These are phyloP conservation scores for Saturnispora ahearnii DNA, from an alignment of 805 yeast genomes.

Conservation along the genomic window DNA sequence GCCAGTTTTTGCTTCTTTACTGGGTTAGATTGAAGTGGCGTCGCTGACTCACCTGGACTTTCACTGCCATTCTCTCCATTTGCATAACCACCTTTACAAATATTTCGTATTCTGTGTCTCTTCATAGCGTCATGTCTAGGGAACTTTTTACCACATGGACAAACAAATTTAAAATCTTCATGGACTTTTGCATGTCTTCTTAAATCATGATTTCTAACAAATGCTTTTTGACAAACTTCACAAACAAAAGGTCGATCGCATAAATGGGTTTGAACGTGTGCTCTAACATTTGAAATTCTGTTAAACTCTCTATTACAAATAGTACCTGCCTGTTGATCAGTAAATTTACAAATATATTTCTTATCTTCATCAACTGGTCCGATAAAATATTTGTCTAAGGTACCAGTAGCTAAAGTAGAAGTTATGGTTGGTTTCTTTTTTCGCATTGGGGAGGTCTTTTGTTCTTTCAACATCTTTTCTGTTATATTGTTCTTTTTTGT, in stretches of 20 bases:
- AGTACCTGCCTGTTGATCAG: conserved; percentile 25
- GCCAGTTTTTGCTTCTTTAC: background rate
- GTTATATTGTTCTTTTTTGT: conserved; percentile 25
- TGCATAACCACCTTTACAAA: conserved; percentile 67
- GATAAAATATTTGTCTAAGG: conserved; percentile 70
- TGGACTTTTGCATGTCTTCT: conserved; percentile 87
- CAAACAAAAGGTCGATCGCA: conserved; percentile 91
- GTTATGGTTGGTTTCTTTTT: conserved; percentile 42
- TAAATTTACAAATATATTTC: conserved; percentile 61
- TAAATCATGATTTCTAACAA: conserved; percentile 93
- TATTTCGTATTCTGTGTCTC: conserved; percentile 69
- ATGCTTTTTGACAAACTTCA: conserved; percentile 65
- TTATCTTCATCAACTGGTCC: conserved; percentile 71
- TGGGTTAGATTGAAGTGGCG: background rate
- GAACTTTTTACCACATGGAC: conserved; percentile 93
- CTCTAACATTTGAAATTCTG: conserved; percentile 83
- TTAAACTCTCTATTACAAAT: conserved; percentile 78
- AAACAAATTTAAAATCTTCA: conserved; percentile 56
- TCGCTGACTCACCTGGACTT: conserved; percentile 17
- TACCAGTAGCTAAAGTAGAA: conserved; percentile 80
- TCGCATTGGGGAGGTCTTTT: conserved; percentile 38
- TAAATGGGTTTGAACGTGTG: conserved; percentile 94
- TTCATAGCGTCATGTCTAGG: conserved; percentile 82
- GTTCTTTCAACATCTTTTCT: conserved; percentile 26
- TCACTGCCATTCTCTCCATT: conserved; percentile 17